phyloP scores from a whole-genome alignment of 2,329 filamentous ascomycete species.

The Botryotinia narcissicola region DNA sequence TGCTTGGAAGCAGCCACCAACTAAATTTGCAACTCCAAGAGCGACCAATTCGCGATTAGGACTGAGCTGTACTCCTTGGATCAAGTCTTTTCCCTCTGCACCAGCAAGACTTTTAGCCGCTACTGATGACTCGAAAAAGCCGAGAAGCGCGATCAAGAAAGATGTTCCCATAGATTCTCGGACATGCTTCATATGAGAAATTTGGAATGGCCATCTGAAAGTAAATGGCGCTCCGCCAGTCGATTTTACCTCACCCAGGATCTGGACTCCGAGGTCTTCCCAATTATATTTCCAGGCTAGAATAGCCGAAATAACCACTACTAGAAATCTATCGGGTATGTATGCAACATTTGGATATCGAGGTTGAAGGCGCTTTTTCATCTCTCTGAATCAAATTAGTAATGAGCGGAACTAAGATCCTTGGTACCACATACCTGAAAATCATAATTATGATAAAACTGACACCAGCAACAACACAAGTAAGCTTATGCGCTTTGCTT shows the following conservation, averaged over 20 bases:
- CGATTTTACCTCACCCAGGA: constrained; percentile 79
- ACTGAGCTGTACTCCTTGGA: constrained; percentile 79
- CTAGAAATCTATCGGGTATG: constrained; percentile 84
- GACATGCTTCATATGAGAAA: constrained; percentile 74
- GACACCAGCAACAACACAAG: constrained; percentile 70
- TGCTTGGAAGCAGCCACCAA: constrained; percentile 88
- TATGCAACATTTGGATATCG: constrained; percentile 80
- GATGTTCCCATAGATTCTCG: constrained; percentile 85
- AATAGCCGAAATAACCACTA: constrained; percentile 81
- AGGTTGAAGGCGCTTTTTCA: constrained; percentile 79
- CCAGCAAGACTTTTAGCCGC: constrained; percentile 84
- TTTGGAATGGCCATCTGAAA: constrained; percentile 82
- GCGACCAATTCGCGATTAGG: constrained; percentile 93
- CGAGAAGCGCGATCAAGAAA: constrained; percentile 88
- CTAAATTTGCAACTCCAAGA: constrained; percentile 83
- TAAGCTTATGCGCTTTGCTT: constrained; percentile 67
- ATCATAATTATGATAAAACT: constrained; percentile 89
- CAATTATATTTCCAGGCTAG: constrained; percentile 75
- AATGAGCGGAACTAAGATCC: neutral
- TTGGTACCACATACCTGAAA: constrained; percentile 58
- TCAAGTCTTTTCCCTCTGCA: constrained; percentile 56
- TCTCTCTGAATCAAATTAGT: constrained; percentile 53
- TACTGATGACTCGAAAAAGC: constrained; percentile 98
- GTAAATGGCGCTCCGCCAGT: constrained; percentile 69
- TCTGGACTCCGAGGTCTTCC: constrained; percentile 75